phyloP scores from a whole-genome alignment of 805 yeast species.

The Ascoidea asiatica region DNA sequence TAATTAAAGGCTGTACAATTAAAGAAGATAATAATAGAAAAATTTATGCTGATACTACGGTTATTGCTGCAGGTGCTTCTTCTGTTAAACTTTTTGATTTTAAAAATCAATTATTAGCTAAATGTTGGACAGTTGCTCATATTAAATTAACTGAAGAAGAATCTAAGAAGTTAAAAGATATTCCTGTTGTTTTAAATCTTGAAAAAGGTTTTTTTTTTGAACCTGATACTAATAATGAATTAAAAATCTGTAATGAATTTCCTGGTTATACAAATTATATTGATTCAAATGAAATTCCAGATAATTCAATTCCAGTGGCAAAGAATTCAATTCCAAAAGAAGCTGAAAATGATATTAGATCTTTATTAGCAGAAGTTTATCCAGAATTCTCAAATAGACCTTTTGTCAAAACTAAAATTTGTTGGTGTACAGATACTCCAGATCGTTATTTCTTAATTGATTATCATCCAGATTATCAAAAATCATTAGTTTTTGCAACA shows the following conservation, averaged over 20 bases:
- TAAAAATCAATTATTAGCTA: slow-evolving; percentile 22
- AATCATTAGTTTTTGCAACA: slow-evolving; percentile 18
- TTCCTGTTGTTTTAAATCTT: slow-evolving; percentile 23
- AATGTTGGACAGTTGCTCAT: slow-evolving; percentile 29
- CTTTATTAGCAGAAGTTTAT: slow-evolving; percentile 18
- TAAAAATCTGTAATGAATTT: slow-evolving; percentile 26
- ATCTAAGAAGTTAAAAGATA: slow-evolving; percentile 16
- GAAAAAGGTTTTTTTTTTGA: slow-evolving; percentile 30
- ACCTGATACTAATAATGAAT: slow-evolving; percentile 21
- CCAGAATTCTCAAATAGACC: slow-evolving; percentile 19
- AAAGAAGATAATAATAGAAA: slow-evolving; percentile 18
- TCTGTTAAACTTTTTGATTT: slow-evolving; percentile 22
- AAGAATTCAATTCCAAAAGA: slow-evolving; percentile 19
- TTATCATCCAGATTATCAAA: slow-evolving; percentile 17
- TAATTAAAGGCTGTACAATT: slow-evolving; percentile 17
- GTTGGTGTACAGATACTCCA: slow-evolving; percentile 25
- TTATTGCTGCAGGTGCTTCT: slow-evolving; percentile 28
- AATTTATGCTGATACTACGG: slow-evolving; percentile 15
- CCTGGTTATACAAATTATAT: slow-evolving; percentile 21
- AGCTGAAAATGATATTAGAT: slow-evolving; percentile 20
- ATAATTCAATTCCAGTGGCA: slow-evolving; percentile 19
- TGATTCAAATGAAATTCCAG: neutral
- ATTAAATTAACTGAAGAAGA: slow-evolving; percentile 22
- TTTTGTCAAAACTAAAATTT: slow-evolving; percentile 18
- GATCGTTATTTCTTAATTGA: slow-evolving; percentile 20